Base-by-base conservation (phyloP, 2,329 filamentous ascomycete species). In the Macrophomina pseudophaseolina region DNA sequence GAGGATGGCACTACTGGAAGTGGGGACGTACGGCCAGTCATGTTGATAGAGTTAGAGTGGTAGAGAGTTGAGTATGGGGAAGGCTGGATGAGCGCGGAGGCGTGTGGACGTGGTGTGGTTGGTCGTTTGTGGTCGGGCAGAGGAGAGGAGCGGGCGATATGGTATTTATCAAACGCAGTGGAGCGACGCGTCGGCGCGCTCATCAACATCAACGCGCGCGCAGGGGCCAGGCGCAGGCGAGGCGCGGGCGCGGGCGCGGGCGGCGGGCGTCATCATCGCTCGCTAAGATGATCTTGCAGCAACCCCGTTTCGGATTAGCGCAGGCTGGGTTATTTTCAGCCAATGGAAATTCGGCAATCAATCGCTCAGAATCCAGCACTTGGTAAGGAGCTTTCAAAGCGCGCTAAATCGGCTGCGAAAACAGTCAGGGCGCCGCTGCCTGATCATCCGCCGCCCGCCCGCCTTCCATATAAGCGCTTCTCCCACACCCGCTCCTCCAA, bases 1-100 rank as follows among this genome's bases (percentile, higher is more conserved):
- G 65, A 18, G 67, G 63, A 68, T 16, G 11, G 44, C 11, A 18
- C 12, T 28, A n/a, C 11, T 35, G 23, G 46, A 12, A 18, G 52
- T 32, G 46, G 33, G 60, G 48, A 80, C 79, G 80, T 76, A 80
- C 79, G 79, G 76, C 79, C 79, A 79, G 79, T 79, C 79, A 81
- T 81, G 68, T 72, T 80, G 75, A 66, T 56, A 12, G 58, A 66
- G 49, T 11, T 49, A 28, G 32, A 49, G 58, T 56, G 48, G 65
- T 48, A 35, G 62, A 16, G 32, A 63, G 42, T 16, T 49, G 30
- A 40, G 58, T 66, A 58, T 53, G 44, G 54, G 46, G 65, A 53
- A 14, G 35, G 18, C 1, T 23, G 38, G 30, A 5, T 46, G 63
- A 30, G 51, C 30, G 54, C 51, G 65, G 58, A 51, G 28, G 65